Percentiles rank a stretch among this genome's conserved stretches.
Evolutionary conservation across 176 grass and related monocot species (phyloP).

Genomic region (Rhipidocladum racemiflorum): DNA sequence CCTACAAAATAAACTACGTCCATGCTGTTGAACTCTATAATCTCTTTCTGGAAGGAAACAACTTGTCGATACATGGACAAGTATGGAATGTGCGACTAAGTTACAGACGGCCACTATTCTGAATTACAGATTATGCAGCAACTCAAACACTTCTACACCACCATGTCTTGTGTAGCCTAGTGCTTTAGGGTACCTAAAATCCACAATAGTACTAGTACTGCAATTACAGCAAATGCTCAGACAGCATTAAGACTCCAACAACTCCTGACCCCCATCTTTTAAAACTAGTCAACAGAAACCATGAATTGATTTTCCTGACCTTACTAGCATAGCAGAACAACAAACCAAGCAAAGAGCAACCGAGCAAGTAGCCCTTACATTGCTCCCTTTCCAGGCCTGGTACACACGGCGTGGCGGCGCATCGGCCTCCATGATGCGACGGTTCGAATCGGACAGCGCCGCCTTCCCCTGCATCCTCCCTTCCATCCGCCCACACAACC

Average conservation of each 20-base stretch:
- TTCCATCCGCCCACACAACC: neutral
- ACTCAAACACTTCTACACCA: no score
- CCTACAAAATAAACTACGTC: neutral
- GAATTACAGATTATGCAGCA: no score
- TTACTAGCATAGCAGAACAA: slow-evolving; percentile 17
- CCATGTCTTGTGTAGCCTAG: neutral
- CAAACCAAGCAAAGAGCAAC: slow-evolving; percentile 2
- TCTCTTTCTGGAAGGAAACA: neutral
- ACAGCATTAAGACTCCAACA: slow-evolving; percentile 5
- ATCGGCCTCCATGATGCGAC: slow-evolving; percentile 55
- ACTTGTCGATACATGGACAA: neutral
- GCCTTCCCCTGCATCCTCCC: slow-evolving; percentile 56
- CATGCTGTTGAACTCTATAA: neutral
- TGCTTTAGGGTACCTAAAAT: neutral
- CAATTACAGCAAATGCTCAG: neutral
- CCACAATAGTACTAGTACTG: neutral
- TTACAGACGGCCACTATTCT: neutral
- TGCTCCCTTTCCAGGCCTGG: slow-evolving; percentile 79
- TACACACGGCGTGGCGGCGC: slow-evolving; percentile 47
- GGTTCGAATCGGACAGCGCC: slow-evolving; percentile 56
- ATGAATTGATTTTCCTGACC: neutral
- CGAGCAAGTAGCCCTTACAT: slow-evolving; percentile 37
- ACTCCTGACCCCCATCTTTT: neutral
- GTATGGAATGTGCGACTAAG: neutral
- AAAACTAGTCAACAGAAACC: neutral